phyloP scores from a whole-genome alignment of 805 yeast genomes.

The Yamadazyma kitorensis region DNA sequence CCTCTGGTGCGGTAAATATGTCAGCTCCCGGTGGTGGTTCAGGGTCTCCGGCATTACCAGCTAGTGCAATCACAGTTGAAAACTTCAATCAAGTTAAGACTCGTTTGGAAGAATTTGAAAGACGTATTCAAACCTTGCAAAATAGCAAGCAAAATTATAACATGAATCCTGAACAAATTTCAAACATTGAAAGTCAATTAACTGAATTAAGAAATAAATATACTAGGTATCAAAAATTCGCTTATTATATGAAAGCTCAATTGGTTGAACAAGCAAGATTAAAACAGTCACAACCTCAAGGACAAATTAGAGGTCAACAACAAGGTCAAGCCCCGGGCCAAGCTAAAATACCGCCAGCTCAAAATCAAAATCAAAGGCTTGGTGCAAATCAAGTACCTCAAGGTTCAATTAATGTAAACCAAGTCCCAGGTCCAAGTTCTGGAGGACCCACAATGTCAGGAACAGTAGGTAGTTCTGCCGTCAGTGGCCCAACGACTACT shows the following conservation, averaged over 20 bases:
- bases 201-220: constrained; percentile 44
- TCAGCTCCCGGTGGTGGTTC: constrained; percentile 1
- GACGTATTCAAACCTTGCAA: constrained; percentile 49
- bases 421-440: too few species aligned
- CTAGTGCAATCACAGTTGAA: constrained; percentile 32
- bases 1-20: not conserved
- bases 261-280: constrained; percentile 30
- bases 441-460: too few species aligned
- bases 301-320: too few species aligned
- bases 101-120: constrained; percentile 47
- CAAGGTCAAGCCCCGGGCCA: too few species aligned
- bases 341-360: constrained; percentile 4
- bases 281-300: constrained; percentile 6
- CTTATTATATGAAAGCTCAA: constrained; percentile 44
- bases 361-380: too few species aligned
- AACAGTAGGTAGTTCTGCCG: too few species aligned
- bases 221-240: constrained; percentile 50
- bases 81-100: constrained; percentile 43
- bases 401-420: too few species aligned
- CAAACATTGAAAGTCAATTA: constrained; percentile 48
- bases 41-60: constrained; percentile 12
- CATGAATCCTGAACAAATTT: constrained; percentile 43
- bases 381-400: too few species aligned
- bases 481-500: too few species aligned
- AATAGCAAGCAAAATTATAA: constrained; percentile 44